Conservation (phyloP, 768 basidiomycete species). For the Amanita molliuscula region DNA sequence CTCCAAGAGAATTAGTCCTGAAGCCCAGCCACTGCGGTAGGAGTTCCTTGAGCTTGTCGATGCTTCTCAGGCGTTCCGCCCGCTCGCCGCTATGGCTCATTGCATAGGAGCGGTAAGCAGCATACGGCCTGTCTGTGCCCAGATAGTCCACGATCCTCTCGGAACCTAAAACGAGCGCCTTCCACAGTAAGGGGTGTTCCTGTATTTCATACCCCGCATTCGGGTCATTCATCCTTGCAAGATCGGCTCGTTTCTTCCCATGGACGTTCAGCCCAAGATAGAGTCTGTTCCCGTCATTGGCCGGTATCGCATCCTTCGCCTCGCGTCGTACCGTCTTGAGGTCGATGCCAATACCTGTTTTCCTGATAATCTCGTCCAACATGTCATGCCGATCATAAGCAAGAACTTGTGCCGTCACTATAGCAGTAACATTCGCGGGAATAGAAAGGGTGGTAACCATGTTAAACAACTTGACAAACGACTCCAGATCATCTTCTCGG, state of each 20-base stretch:
- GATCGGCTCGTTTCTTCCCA: slow-evolving; percentile 50
- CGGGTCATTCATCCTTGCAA: slow-evolving; percentile 40
- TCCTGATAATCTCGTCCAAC: slow-evolving; percentile 47
- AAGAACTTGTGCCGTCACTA: slow-evolving; percentile 21
- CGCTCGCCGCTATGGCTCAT: slow-evolving; percentile 28
- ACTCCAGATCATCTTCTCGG: slow-evolving; percentile 35
- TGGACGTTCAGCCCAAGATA: slow-evolving; percentile 56
- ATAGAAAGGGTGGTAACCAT: slow-evolving; percentile 29
- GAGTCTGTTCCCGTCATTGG: slow-evolving; percentile 28
- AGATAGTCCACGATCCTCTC: slow-evolving; percentile 37
- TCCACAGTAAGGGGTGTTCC: slow-evolving; percentile 29
- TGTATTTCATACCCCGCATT: slow-evolving; percentile 18
- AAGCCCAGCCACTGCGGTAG: slow-evolving; percentile 46
- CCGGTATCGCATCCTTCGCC: slow-evolving; percentile 14
- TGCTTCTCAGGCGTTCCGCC: slow-evolving; percentile 31
- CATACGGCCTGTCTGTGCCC: slow-evolving; percentile 30
- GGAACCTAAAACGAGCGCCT: slow-evolving; percentile 23
- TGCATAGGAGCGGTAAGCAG: slow-evolving; percentile 41
- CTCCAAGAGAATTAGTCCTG: slow-evolving; percentile 33
- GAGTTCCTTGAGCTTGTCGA: slow-evolving; percentile 26
- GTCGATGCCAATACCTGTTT: slow-evolving; percentile 33
- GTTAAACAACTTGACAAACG: slow-evolving; percentile 36
- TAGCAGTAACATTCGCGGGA: slow-evolving; percentile 14
- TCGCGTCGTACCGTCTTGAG: slow-evolving; percentile 18
- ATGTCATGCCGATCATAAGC: slow-evolving; percentile 33